phyloP scores from a whole-genome alignment of 2,329 filamentous ascomycete genomes.

The Domatiomyces catenatus region DNA sequence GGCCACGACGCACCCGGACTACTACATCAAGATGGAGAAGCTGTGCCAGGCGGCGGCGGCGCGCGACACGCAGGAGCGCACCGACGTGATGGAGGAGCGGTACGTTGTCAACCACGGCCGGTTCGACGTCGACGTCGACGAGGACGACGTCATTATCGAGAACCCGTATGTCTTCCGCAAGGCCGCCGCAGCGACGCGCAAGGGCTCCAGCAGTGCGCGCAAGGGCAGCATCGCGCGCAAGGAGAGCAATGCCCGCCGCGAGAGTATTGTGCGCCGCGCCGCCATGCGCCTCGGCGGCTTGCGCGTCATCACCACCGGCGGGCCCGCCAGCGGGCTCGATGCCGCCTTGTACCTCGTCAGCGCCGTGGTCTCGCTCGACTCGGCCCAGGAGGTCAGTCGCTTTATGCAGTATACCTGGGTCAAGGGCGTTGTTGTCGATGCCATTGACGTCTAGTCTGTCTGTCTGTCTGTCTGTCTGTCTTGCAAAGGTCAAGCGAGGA shows the following conservation, averaged over 20 bases:
- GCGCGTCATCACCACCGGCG: slow-evolving; percentile 65
- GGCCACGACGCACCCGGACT: slow-evolving; percentile 70
- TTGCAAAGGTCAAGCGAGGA: not conserved
- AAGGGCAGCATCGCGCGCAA: slow-evolving; percentile 77
- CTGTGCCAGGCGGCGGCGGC: slow-evolving; percentile 60
- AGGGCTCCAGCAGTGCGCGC: slow-evolving; percentile 42
- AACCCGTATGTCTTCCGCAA: slow-evolving; percentile 71
- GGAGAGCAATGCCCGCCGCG: slow-evolving; percentile 56
- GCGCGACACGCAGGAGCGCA: slow-evolving; percentile 57
- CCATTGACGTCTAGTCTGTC: slow-evolving; percentile 16
- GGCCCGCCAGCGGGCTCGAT: slow-evolving; percentile 66
- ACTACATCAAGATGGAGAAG: slow-evolving; percentile 65
- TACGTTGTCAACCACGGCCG: slow-evolving; percentile 87
- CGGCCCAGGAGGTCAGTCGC: slow-evolving; percentile 59
- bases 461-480: too few species aligned
- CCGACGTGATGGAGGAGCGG: slow-evolving; percentile 64
- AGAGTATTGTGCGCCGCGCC: slow-evolving; percentile 64
- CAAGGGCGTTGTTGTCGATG: slow-evolving; percentile 18
- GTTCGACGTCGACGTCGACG: slow-evolving; percentile 60
- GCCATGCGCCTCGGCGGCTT: slow-evolving; percentile 55
- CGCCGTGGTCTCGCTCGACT: slow-evolving; percentile 62
- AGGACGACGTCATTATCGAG: slow-evolving; percentile 53
- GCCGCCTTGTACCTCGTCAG: slow-evolving; percentile 72
- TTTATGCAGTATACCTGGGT: slow-evolving; percentile 65
- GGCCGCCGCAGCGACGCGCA: slow-evolving; percentile 35